phyloP scores from a whole-genome alignment of 495 filamentous ascomycete genomes.

The Letharia lupina region DNA sequence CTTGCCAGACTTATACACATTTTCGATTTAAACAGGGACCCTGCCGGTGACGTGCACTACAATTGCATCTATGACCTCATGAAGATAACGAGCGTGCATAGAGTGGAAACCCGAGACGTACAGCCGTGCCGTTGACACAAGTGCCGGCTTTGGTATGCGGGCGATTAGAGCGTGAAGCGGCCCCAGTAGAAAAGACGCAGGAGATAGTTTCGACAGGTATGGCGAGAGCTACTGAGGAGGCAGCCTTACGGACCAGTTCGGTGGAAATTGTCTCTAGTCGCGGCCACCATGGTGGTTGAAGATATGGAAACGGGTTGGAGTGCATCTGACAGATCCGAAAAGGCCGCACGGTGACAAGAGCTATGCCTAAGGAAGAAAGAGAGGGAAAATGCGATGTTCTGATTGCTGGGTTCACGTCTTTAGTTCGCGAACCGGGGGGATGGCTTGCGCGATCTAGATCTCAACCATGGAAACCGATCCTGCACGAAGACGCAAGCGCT shows the following conservation, averaged over 20 bases:
- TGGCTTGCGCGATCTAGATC: slow-evolving; percentile 15
- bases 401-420: slow-evolving; percentile 1
- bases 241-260: slow-evolving; percentile 16
- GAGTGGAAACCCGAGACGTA: background rate
- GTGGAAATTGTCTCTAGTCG: background rate
- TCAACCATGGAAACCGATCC: background rate
- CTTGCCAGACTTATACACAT: background rate
- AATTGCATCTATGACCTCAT: slow-evolving; percentile 1
- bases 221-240: background rate
- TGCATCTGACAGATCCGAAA: slow-evolving; percentile 11
- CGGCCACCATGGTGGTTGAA: background rate
- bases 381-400: background rate
- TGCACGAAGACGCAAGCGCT: background rate
- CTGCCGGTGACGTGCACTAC: background rate
- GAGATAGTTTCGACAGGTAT: background rate
- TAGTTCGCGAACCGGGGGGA: background rate
- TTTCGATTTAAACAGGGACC: background rate
- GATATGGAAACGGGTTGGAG: slow-evolving; percentile 7
- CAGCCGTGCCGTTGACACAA: background rate
- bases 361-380: slow-evolving; percentile 2
- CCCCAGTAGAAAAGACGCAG: background rate
- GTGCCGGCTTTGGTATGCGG: background rate
- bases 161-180: background rate
- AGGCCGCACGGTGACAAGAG: background rate
- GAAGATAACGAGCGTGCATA: background rate